phyloP scores from a whole-genome alignment of 805 yeast genomes.

The Candida multigemmis region DNA sequence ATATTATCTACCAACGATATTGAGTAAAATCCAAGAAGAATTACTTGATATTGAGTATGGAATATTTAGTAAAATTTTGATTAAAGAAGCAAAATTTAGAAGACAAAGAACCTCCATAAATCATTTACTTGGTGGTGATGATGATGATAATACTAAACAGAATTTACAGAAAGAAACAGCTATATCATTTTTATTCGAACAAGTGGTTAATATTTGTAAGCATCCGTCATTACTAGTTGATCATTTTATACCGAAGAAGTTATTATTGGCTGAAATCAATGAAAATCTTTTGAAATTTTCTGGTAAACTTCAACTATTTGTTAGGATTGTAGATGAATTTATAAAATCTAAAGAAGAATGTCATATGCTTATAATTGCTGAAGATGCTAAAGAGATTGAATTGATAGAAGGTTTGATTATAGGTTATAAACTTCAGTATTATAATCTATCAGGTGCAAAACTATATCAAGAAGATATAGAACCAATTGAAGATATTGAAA shows the following conservation, averaged over 20 bases:
- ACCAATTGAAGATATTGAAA: slow-evolving; percentile 21
- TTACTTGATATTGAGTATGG: slow-evolving; percentile 22
- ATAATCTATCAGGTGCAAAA: slow-evolving; percentile 59
- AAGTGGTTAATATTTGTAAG: slow-evolving; percentile 40
- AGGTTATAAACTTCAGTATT: slow-evolving; percentile 62
- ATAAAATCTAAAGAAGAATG: slow-evolving; percentile 6
- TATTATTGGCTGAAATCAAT: slow-evolving; percentile 57
- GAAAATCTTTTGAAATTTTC: slow-evolving; percentile 44
- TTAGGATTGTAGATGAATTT: slow-evolving; percentile 34
- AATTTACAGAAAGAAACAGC: slow-evolving; percentile 1
- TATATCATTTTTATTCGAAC: slow-evolving; percentile 28
- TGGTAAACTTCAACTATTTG: slow-evolving; percentile 51
- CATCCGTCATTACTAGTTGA: slow-evolving; percentile 70
- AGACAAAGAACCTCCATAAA: slow-evolving; percentile 25
- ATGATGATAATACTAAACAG: slow-evolving; percentile 3
- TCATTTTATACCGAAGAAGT: slow-evolving; percentile 66
- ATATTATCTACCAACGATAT: slow-evolving; percentile 24
- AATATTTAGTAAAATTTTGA: slow-evolving; percentile 17
- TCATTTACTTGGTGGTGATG: slow-evolving; percentile 18
- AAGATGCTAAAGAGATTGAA: slow-evolving; percentile 62
- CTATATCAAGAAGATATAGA: slow-evolving; percentile 31
- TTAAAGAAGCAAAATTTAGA: slow-evolving; percentile 11
- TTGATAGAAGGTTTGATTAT: slow-evolving; percentile 67
- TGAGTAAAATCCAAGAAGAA: slow-evolving; percentile 25
- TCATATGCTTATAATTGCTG: slow-evolving; percentile 41